Percentiles rank a stretch among this genome's conserved stretches.
These are phyloP conservation scores for Purpureocillium lavendulum DNA, from an alignment of 2,329 filamentous ascomycete species.

Conservation along the genomic window DNA sequence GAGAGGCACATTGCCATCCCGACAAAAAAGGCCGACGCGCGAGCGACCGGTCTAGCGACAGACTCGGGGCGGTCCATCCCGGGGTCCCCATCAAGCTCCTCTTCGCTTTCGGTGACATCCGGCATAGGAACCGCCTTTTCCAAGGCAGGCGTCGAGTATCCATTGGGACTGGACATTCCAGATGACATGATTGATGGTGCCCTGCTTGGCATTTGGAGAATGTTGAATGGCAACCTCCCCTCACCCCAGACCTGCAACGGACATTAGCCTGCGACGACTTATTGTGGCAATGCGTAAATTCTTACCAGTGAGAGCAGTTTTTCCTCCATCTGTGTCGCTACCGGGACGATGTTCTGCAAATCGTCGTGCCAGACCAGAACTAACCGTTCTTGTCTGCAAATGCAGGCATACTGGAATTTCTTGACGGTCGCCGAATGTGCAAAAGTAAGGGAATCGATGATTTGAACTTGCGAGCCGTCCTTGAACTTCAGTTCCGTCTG, in stretches of 20 bases:
- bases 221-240: slow-evolving; percentile 6
- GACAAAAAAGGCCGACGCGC: slow-evolving; percentile 28
- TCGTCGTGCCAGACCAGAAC: slow-evolving; percentile 35
- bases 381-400: slow-evolving; percentile 31
- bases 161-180: slow-evolving; percentile 9
- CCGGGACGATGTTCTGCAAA: slow-evolving; percentile 27
- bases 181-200: slow-evolving; percentile 10
- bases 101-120: slow-evolving; percentile 11
- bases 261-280: background rate
- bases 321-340: slow-evolving; percentile 24
- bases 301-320: slow-evolving; percentile 19
- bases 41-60: slow-evolving; percentile 28
- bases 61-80: slow-evolving; percentile 24
- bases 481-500: slow-evolving; percentile 33
- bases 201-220: slow-evolving; percentile 10
- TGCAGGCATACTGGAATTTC: slow-evolving; percentile 32
- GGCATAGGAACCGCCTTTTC: slow-evolving; percentile 10
- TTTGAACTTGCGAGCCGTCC: slow-evolving; percentile 33
- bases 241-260: slow-evolving; percentile 16
- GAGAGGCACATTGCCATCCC: slow-evolving; percentile 27
- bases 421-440: slow-evolving; percentile 28
- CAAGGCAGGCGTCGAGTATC: slow-evolving; percentile 9
- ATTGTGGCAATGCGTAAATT: background rate
- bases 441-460: slow-evolving; percentile 32
- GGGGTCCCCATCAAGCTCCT: slow-evolving; percentile 15